Conservation (phyloP, 441 rosid species). For the Erodium moschatum region DNA sequence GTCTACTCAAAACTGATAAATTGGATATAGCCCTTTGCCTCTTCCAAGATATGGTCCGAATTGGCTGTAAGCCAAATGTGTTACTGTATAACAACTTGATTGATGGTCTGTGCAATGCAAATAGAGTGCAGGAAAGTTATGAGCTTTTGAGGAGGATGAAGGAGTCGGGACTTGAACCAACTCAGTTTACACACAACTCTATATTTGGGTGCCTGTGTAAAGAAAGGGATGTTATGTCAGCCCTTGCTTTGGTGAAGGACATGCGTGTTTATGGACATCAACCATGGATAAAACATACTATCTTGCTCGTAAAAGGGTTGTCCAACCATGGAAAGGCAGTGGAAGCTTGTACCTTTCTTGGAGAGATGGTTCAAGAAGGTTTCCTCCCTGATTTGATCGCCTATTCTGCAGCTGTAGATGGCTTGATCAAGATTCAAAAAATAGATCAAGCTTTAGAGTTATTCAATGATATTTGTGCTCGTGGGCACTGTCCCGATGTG, state of each 20-base stretch:
- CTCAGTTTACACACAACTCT: slow-evolving; percentile 55
- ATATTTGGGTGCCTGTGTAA: slow-evolving; percentile 63
- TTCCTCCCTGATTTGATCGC: slow-evolving; percentile 60
- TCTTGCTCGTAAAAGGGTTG: slow-evolving; percentile 48
- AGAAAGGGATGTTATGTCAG: slow-evolving; percentile 47
- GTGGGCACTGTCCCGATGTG: slow-evolving; percentile 61
- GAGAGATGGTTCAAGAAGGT: slow-evolving; percentile 59
- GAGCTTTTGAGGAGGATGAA: slow-evolving; percentile 55
- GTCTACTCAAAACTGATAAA: slow-evolving; percentile 39
- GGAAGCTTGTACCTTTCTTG: slow-evolving; percentile 59
- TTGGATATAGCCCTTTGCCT: slow-evolving; percentile 53
- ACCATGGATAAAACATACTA: slow-evolving; percentile 77
- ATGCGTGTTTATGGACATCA: slow-evolving; percentile 66
- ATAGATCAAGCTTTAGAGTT: slow-evolving; percentile 59
- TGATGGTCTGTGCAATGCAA: slow-evolving; percentile 51
- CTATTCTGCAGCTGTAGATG: slow-evolving; percentile 63
- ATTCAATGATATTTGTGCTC: slow-evolving; percentile 44
- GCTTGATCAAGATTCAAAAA: slow-evolving; percentile 46
- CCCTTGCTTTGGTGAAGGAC: slow-evolving; percentile 45
- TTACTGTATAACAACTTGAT: slow-evolving; percentile 49
- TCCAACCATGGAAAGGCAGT: slow-evolving; percentile 46
- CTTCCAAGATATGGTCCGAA: slow-evolving; percentile 40
- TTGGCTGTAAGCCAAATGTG: slow-evolving; percentile 34
- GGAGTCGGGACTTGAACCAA: slow-evolving; percentile 46
- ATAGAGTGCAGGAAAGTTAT: slow-evolving; percentile 57